Evolutionary conservation across 768 basidiomycete species (phyloP), one percentile per base, ranked within the genome.

Genomic region (Wakefieldia striispora): DNA sequence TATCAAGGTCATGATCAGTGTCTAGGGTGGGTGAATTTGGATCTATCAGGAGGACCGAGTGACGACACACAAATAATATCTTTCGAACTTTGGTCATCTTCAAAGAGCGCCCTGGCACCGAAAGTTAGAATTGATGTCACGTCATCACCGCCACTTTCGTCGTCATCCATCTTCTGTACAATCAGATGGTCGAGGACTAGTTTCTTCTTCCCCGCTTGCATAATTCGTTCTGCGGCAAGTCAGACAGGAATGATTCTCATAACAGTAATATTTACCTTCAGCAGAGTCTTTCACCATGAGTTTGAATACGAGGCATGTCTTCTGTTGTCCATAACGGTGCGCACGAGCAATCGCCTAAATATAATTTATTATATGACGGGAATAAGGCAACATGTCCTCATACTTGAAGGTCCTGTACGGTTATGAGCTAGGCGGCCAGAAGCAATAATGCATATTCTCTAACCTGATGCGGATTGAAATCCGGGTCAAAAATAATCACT

Each of bases 381-480:
- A 47, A 38, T 16, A 43, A 29, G 16, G n/a, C 1, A 38, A 40
- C 33, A 47, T 27, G 17, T 17, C 26, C n/a, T 62, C 81, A 52
- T 66, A 91, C 91, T 81, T 95, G 93, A 43, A 95, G 74, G 70
- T 95, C 93, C 86, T 88, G 55, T 39, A 34, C 19, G 36, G 7
- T 39, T 37, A 27, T 60, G 13, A 61, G 52, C n/a, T 10, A 52
- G 35, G 56, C 54, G 34, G 7, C 40, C 10, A 39, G 45, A 33
- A 43, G 35, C 23, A 35, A 26, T 33, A 43, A 26, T 34, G 10
- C 4, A n/a, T 29, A 12, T 41, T 34, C 14, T 66, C 78, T 23
- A 40, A 86, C 87, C 77, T 88, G 88, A 70, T 97, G 93, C n/a
- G 95, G 95, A 62, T 99, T 99, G 68, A 94, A 99, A 72, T 99